A percentile compares a stretch with the other conserved stretches of the same genome.
phyloP scores from a whole-genome alignment of 2,329 filamentous ascomycete genomes.

The Cladosporium velox region DNA sequence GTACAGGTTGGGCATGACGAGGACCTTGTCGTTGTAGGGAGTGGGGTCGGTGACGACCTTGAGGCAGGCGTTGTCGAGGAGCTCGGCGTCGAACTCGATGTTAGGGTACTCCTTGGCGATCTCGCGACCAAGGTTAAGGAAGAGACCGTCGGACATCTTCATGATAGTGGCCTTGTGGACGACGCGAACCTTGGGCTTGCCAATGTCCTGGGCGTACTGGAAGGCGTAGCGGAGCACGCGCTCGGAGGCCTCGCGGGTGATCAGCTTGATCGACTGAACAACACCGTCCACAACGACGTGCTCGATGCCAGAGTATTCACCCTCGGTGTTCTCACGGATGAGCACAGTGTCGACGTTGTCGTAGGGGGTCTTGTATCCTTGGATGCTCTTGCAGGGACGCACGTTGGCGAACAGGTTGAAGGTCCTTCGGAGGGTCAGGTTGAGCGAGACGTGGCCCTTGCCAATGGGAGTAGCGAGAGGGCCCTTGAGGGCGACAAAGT shows the following conservation, averaged over 20 bases:
- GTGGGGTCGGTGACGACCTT: conserved; percentile 97
- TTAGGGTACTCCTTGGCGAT: conserved; percentile 93
- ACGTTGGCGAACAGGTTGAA: conserved; percentile 99
- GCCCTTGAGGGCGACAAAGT: conserved; percentile 97
- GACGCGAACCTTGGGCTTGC: conserved; percentile 93
- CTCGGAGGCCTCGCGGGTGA: conserved; percentile 92
- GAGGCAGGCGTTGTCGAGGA: conserved; percentile 98
- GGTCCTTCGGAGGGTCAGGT: conserved; percentile 95
- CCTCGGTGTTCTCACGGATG: conserved; percentile 99
- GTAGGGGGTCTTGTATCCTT: conserved; percentile 97
- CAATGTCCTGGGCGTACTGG: conserved; percentile 92
- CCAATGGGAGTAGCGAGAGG: conserved; percentile 96
- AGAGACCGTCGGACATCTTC: conserved; percentile 99
- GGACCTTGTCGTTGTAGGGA: conserved; percentile 98
- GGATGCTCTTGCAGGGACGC: conserved; percentile 94
- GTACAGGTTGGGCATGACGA: conserved; percentile 97
- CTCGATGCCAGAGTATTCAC: conserved; percentile 99
- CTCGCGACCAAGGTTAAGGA: conserved; percentile 82
- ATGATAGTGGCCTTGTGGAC: conserved; percentile 99
- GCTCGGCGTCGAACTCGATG: conserved; percentile 95
- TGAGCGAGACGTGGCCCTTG: conserved; percentile 98
- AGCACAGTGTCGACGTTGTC: conserved; percentile 95
- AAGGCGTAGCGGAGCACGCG: conserved; percentile 96
- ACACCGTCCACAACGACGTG: conserved; percentile 97
- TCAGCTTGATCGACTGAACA: conserved; percentile 99